A percentile compares a stretch with the other conserved stretches of the same genome.
Evolutionary conservation across 2,329 filamentous ascomycete species (phyloP).

Genomic region (Botryotinia globosa): DNA sequence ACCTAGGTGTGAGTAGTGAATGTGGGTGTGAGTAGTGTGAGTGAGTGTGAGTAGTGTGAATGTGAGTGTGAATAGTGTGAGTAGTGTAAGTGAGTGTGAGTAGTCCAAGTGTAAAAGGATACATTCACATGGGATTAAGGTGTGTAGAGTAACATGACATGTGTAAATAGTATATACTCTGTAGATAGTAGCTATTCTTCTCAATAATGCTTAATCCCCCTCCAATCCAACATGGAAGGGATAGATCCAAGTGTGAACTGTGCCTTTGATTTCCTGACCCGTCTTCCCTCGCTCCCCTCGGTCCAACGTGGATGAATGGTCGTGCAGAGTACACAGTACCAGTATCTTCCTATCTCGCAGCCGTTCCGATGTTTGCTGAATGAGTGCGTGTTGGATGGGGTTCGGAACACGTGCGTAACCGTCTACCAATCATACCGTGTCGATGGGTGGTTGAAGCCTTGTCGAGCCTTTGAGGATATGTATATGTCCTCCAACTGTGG

Average conservation of each 20-base stretch:
- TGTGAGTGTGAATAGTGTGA: too few species aligned
- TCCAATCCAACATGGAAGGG: too few species aligned
- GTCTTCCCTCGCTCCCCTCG: neutral
- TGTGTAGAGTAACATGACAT: too few species aligned
- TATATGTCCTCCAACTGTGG: neutral
- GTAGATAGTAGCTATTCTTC: too few species aligned
- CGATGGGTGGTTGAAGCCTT: neutral
- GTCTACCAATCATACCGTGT: neutral
- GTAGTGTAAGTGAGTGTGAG: too few species aligned
- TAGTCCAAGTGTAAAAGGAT: too few species aligned
- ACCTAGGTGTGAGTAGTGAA: too few species aligned
- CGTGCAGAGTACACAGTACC: fast-evolving
- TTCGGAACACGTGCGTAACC: neutral
- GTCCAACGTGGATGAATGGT: neutral
- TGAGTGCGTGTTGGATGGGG: neutral
- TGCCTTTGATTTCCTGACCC: neutral
- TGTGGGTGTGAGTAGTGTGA: too few species aligned
- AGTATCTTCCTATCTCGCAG: neutral
- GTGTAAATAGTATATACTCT: too few species aligned
- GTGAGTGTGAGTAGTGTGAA: too few species aligned
- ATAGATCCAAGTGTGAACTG: neutral
- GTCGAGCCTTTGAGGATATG: neutral
- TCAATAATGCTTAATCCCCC: too few species aligned
- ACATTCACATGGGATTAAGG: too few species aligned
- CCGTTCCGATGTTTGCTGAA: neutral